Percentiles rank a stretch among this genome's conserved stretches.
Conservation (phyloP, 148 eudicot genomes). For the Diospyros lotus region DNA sequence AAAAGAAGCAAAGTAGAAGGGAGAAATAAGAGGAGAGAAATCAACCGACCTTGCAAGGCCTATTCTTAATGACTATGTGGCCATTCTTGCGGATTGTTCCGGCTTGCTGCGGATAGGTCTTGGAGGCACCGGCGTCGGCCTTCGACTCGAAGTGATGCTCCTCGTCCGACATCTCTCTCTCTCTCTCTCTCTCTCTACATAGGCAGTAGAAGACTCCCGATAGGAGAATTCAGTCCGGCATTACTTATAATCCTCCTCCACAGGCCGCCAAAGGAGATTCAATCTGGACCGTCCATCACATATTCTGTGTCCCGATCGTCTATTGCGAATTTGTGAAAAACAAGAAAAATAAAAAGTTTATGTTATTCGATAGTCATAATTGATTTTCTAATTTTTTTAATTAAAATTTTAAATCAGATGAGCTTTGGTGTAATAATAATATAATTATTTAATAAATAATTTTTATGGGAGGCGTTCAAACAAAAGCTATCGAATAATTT, state of each 20-base stretch:
- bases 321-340: not conserved
- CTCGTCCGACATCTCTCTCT: slow-evolving; percentile 9
- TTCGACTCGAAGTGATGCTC: slow-evolving; percentile 18
- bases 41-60: slow-evolving; percentile 11
- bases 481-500: no score
- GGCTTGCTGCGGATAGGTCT: slow-evolving; percentile 15
- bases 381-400: no score
- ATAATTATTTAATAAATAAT: no score
- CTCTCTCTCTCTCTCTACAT: not conserved
- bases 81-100: slow-evolving; percentile 19
- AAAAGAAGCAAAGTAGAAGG: not conserved
- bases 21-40: not conserved
- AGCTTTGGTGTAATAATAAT: no score
- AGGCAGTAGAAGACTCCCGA: not conserved
- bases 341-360: no score
- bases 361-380: no score
- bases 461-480: no score
- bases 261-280: not conserved
- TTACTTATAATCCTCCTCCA: not conserved
- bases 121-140: slow-evolving; percentile 19
- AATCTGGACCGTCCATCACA: not conserved
- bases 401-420: no score
- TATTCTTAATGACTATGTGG: slow-evolving; percentile 11
- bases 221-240: not conserved
- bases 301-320: not conserved